Conservation (phyloP, 2,329 filamentous ascomycete genomes). For the Colletotrichum karsti region DNA sequence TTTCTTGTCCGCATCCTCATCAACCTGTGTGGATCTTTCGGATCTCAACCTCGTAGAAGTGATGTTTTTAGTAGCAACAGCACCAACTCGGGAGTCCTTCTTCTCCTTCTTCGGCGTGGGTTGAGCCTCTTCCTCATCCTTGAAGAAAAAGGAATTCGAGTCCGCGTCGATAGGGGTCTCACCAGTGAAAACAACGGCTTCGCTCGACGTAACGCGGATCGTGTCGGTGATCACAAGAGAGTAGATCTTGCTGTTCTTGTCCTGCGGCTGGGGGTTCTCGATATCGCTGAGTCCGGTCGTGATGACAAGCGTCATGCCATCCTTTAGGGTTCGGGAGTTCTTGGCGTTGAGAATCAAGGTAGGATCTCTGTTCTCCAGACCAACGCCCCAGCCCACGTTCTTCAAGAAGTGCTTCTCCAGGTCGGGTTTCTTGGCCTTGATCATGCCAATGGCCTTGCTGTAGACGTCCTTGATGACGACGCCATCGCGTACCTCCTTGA, state of each 20-base stretch:
- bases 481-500: conserved; percentile 91
- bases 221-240: conserved; percentile 93
- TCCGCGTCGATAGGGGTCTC: conserved; percentile 92
- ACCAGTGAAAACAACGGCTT: conserved; percentile 90
- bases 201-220: conserved; percentile 82
- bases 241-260: conserved; percentile 89
- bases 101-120: conserved; percentile 91
- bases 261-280: conserved; percentile 85
- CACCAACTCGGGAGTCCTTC: conserved; percentile 82
- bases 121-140: conserved; percentile 90
- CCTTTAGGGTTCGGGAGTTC: conserved; percentile 83
- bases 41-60: conserved; percentile 92
- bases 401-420: conserved; percentile 95
- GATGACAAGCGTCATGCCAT: conserved; percentile 96
- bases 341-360: conserved; percentile 89
- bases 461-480: conserved; percentile 90
- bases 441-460: conserved; percentile 80
- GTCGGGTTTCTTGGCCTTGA: conserved; percentile 93
- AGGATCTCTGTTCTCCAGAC: conserved; percentile 87
- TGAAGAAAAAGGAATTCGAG: conserved; percentile 98
- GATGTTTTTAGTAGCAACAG: conserved; percentile 93
- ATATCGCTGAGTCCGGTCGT: conserved; percentile 91
- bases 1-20: conserved; percentile 88
- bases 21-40: conserved; percentile 85
- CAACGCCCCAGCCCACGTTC: conserved; percentile 90